phyloP scores from a whole-genome alignment of 2,329 filamentous ascomycete species.

The Ascomycota sp. region DNA sequence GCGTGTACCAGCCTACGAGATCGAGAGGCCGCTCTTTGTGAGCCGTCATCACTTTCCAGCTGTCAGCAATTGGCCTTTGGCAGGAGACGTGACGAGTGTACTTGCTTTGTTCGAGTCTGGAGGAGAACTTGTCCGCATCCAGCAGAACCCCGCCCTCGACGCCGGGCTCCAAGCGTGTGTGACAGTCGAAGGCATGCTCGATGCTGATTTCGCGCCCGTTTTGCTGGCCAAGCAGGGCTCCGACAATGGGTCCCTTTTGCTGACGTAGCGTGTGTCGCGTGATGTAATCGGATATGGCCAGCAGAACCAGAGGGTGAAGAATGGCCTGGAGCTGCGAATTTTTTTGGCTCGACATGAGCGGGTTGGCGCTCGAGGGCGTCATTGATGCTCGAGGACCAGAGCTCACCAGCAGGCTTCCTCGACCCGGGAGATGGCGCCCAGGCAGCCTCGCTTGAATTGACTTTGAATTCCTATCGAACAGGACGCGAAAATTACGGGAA shows the following conservation, averaged over 20 bases:
- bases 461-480: too few relatives aligned
- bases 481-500: too few relatives aligned
- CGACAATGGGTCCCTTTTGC: slow-evolving; percentile 55
- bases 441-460: too few relatives aligned
- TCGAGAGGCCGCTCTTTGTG: slow-evolving; percentile 67
- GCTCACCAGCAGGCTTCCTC: too few relatives aligned
- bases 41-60: slow-evolving; percentile 54
- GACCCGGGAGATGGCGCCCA: too few relatives aligned
- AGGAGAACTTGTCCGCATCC: slow-evolving; percentile 48
- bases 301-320: slow-evolving; percentile 80
- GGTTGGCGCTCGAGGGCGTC: slow-evolving; percentile 15
- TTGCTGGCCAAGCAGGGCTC: slow-evolving; percentile 76
- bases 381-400: too few relatives aligned
- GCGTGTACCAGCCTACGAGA: slow-evolving; percentile 80
- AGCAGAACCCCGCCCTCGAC: slow-evolving; percentile 37
- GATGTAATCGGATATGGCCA: slow-evolving; percentile 92
- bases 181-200: slow-evolving; percentile 79
- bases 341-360: slow-evolving; percentile 43
- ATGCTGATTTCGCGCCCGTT: slow-evolving; percentile 77
- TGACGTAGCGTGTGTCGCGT: slow-evolving; percentile 67
- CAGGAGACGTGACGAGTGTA: background rate
- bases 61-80: background rate
- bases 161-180: slow-evolving; percentile 21
- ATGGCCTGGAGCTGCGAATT: slow-evolving; percentile 56
- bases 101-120: slow-evolving; percentile 66